A percentile compares a stretch with the other conserved stretches of the same genome.
Evolutionary conservation across 345 rosid species (phyloP).

Genomic region (Populus pruinosa): DNA sequence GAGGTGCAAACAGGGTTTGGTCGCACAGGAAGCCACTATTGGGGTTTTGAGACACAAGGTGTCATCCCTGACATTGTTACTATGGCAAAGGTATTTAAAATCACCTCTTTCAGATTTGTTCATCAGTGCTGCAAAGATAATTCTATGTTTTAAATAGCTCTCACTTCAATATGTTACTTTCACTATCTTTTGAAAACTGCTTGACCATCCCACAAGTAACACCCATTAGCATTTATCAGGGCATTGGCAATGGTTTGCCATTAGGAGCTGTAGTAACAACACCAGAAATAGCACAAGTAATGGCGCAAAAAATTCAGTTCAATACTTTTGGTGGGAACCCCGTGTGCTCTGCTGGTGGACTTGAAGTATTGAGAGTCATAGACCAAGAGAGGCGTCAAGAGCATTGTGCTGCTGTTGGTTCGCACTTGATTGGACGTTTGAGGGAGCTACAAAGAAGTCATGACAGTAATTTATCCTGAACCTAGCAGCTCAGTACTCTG

Average conservation of each 20-base stretch:
- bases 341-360: slow-evolving; percentile 95
- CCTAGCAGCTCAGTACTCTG: background rate
- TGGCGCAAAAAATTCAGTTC: slow-evolving; percentile 81
- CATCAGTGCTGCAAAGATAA: background rate
- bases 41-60: slow-evolving; percentile 93
- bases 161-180: background rate
- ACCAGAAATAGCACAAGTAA: slow-evolving; percentile 86
- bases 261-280: slow-evolving; percentile 95
- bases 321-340: slow-evolving; percentile 98
- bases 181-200: background rate
- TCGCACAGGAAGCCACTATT: slow-evolving; percentile 86
- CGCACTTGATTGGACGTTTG: slow-evolving; percentile 67
- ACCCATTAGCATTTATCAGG: slow-evolving; percentile 38
- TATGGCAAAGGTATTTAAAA: slow-evolving; percentile 80
- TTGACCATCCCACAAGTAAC: background rate
- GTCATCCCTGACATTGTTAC: slow-evolving; percentile 94
- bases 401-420: slow-evolving; percentile 75
- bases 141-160: background rate
- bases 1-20: slow-evolving; percentile 98
- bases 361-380: slow-evolving; percentile 82
- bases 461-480: slow-evolving; percentile 50
- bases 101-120: background rate
- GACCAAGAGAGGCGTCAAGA: slow-evolving; percentile 85
- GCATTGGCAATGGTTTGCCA: slow-evolving; percentile 94
- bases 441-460: slow-evolving; percentile 63